Percentiles rank a stretch among this genome's conserved stretches.
These are phyloP conservation scores for Trichoderma atroviride DNA, from an alignment of 2,329 filamentous ascomycete genomes.

Conservation along the genomic window DNA sequence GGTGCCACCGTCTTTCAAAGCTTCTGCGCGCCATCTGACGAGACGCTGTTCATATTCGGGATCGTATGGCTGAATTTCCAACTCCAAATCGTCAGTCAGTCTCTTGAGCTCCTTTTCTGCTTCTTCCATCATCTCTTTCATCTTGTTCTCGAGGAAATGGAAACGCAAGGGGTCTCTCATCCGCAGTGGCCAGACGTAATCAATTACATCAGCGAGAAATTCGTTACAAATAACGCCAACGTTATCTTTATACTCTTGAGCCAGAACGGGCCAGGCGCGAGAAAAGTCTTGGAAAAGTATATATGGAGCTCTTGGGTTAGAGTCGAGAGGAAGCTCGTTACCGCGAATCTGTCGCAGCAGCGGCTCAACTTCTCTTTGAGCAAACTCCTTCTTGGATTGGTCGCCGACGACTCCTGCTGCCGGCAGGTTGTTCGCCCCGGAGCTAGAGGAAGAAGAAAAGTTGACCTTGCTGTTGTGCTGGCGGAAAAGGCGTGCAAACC, in stretches of 20 bases:
- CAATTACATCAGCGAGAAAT: constrained; percentile 55
- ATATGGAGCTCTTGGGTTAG: constrained; percentile 56
- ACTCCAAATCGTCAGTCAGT: constrained; percentile 54
- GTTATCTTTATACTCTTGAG: constrained; percentile 58
- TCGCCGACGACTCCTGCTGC: constrained; percentile 39
- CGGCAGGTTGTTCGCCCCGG: constrained; percentile 34
- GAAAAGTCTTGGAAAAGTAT: constrained; percentile 59
- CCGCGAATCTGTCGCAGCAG: constrained; percentile 54
- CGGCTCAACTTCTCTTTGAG: constrained; percentile 51
- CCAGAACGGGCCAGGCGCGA: constrained; percentile 55
- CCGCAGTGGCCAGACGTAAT: constrained; percentile 53
- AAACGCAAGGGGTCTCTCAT: constrained; percentile 55
- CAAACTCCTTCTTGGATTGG: constrained; percentile 51
- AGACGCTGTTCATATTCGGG: constrained; percentile 57
- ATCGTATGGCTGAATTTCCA: constrained; percentile 57
- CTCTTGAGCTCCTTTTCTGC: constrained; percentile 51
- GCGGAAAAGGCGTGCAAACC: constrained; percentile 52
- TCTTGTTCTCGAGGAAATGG: constrained; percentile 53
- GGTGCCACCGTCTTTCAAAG: constrained; percentile 47
- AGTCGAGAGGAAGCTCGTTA: constrained; percentile 56
- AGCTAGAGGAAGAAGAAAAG: constrained; percentile 40
- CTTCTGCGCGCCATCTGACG: constrained; percentile 49
- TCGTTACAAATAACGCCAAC: constrained; percentile 57
- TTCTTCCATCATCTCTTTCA: constrained; percentile 50
- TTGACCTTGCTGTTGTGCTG: constrained; percentile 54